A percentile compares a stretch with the other conserved stretches of the same genome.
Evolutionary conservation across 352 stramenopile genomes (phyloP).

Genomic region (Globisporangium carolinianum): DNA sequence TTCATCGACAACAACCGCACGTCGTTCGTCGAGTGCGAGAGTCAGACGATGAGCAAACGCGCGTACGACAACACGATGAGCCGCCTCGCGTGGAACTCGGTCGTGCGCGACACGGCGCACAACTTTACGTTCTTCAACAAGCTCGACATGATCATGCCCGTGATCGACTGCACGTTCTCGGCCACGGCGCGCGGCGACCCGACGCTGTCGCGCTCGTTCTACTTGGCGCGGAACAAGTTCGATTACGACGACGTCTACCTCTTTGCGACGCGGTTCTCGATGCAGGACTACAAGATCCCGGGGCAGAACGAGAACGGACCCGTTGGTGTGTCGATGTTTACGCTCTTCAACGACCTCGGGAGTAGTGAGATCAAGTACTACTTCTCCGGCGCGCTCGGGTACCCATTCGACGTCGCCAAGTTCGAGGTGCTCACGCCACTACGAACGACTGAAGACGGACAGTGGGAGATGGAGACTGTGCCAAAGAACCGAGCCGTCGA

Average conservation of each 20-base stretch:
- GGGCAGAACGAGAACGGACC: slow-evolving; percentile 1
- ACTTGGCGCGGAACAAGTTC: slow-evolving; percentile 1
- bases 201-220: not conserved
- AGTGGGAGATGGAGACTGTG: not conserved
- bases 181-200: not conserved
- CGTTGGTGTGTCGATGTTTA: slow-evolving; percentile 3
- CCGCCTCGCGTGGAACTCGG: not conserved
- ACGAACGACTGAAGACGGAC: not conserved
- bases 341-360: slow-evolving; percentile 2
- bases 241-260: not conserved
- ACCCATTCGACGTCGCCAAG: not conserved
- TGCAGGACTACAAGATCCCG: slow-evolving; percentile 1
- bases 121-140: not conserved
- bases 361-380: not conserved
- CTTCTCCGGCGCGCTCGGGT: slow-evolving; percentile 1
- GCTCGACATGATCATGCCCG: not conserved
- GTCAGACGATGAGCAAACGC: not conserved
- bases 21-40: slow-evolving; percentile 1
- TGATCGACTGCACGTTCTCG: slow-evolving; percentile 2
- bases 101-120: not conserved
- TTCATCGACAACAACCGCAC: slow-evolving; percentile 1
- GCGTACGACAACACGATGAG: not conserved
- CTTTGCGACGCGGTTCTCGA: slow-evolving; percentile 1
- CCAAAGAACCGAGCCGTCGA: not conserved
- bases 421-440: not conserved